Evolutionary conservation across 2,329 filamentous ascomycete genomes (phyloP), one percentile per base, ranked within the genome.

Genomic region (Aureobasidium sp.): DNA sequence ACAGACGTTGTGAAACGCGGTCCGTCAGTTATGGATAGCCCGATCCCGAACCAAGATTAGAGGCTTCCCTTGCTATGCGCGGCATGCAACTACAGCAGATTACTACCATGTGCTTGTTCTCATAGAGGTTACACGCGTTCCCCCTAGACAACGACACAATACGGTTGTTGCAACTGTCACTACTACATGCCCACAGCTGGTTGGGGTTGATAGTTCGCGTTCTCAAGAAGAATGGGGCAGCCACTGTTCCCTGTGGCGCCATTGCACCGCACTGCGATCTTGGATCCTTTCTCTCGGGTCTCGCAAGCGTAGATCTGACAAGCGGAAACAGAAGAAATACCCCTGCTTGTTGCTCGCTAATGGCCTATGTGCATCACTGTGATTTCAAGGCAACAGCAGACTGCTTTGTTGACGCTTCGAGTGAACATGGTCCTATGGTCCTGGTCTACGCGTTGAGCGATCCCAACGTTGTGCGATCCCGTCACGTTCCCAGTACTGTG

Each of bases 41-140:
- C 57, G 46, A 34, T 41, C 26, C 46, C 46, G 57, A 60, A 60
- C 57, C 57, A 60, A 60, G 57, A 51, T 51, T 17, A 48, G 24
- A 29, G 20, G 32, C 12, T n/a, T 8, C 15, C 41, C 32, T 56
- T 20, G 41, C 41, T 46, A 26, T 36, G 36, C 7, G 27, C 36
- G 43, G 29, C 55, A 48, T 48, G 20, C 43, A 7, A 39, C n/a
- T 20, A 46, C 43, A 36, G 52, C 39, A 41, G 7, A 26, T 36
- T 10, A 36, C 12, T 13, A 20, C 55, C 55, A 48, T 29, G 20
- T 24, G 20, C 55, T 43, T 20, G 43, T 44, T 39, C 24, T 44
- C 6, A 20, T 37, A 37, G 34, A 20, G 17, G 37, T 29, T 43
- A 24, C 55, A 39, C 43, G n/a, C 24, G 39, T 27, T 48, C n/a